Base-by-base conservation (phyloP, 164 flowering plant species). In the Liriodendron chinense region DNA sequence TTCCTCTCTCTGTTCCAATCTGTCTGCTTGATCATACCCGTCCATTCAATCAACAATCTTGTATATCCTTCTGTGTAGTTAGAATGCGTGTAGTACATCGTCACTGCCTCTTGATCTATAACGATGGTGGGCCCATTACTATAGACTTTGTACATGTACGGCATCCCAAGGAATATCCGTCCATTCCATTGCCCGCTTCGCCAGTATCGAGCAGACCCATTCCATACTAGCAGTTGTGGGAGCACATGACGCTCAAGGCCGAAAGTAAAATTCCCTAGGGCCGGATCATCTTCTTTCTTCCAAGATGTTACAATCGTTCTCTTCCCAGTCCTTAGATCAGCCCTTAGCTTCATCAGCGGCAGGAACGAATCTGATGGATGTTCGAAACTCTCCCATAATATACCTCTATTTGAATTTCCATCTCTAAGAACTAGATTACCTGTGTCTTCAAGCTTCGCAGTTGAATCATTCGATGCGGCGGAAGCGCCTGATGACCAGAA, bases 131-230 rank as follows among this genome's bases (percentile, higher is more conserved):
- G n/a, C 2, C 57, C 50, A 21, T 21, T 18, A 10, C 43, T 22
- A 16, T 21, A n/a, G 20, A 13, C 14, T 16, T 43, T 14, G 43
- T 47, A 16, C 75, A 14, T 43, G 26, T 9, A 4, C 5, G 53
- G 50, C 20, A 62, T 43, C 13, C 57, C 56, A n/a, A 25, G 24
- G 49, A 59, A 34, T 20, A n/a, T 26, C 23, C 10, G 9, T 22
- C 50, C 74, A 24, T 59, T 72, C 68, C 56, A 62, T 3, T n/a
- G 28, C 57, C 75, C 75, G 12, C 68, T 73, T 63, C 68, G 53
- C 68, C 68, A 23, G 68, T 34, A 62, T 1, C 28, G 53, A 73
- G 5, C 20, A 10, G 68, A 47, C 9, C 68, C 75, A 20, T 63
- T 73, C 69, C 75, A 73, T 8, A 63, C 10, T 16, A 73, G 12